Evolutionary conservation across 78 protist genomes (phyloP), one percentile per base, ranked within the genome.

Genomic region (Dictyostelium brefeldianum): DNA sequence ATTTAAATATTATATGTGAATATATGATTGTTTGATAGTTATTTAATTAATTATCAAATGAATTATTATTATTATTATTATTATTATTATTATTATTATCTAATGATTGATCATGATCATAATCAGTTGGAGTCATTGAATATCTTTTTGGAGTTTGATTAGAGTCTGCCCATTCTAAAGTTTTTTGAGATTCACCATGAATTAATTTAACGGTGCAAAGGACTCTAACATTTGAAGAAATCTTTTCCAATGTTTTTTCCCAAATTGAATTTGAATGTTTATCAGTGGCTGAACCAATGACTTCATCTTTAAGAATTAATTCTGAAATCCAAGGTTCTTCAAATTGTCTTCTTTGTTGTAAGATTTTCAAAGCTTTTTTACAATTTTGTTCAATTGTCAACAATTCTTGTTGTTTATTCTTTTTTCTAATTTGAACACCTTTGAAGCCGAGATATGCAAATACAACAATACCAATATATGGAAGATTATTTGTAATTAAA

Each of bases 291-390:
- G 43, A 43, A 10, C 91, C 91, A 9, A 84, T 57, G 10, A 84
- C 46, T 41, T 84, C 91, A 14, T 84, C 91, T 48, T 74, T 71
- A 15, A 84, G 25, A 20, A 84, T 54, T 10, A 84, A 71, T 25
- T 84, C 91, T 3, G 91, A 84, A 2, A 84, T 54, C 74, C 77
- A 84, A 25, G 91, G 82, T 57, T 74, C 91, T 46, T 84, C 91
- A 25, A 31, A 64, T 9, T 53, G 20, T 43, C 46, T 84, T 65
- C 79, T 20, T 10, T 31, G n/a, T 51, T 84, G 20, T 2, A 84
- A 20, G 4, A 84, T 18, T 18, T 47, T 31, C 0, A 84, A 11
- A 5, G 64, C 12, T 6, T 84, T 70, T 14, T 57, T 84, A 9
- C 53, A 11, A 20, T 15, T 29, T 4, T 74, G 17, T 7, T 84